phyloP scores from a whole-genome alignment of 2,329 filamentous ascomycete species.

The Fusarium xyrophilum region DNA sequence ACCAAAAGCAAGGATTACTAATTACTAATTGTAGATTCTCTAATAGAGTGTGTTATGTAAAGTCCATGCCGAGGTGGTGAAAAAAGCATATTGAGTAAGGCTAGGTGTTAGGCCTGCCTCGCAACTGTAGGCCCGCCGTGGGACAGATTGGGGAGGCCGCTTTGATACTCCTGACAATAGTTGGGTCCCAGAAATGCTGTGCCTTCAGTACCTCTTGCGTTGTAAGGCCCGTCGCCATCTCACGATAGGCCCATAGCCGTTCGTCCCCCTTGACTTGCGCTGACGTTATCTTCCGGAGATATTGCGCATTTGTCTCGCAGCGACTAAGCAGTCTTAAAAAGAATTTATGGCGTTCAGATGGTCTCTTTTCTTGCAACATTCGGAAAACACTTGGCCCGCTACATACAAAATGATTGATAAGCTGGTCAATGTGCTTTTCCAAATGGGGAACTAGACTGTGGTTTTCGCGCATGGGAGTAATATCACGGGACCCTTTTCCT shows the following conservation, averaged over 20 bases:
- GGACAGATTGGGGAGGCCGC: neutral
- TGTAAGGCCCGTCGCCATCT: neutral
- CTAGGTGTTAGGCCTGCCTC: rapidly evolving
- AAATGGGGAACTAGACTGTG: rapidly evolving
- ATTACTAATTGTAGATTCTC: too few relatives aligned
- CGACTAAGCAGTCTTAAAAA: neutral
- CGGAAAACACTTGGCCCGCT: neutral
- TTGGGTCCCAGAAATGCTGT: neutral
- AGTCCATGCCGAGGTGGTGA: too few relatives aligned
- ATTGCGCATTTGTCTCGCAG: neutral
- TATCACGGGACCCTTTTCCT: neutral
- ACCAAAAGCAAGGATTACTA: neutral
- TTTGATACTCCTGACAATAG: neutral
- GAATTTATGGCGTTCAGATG: rapidly evolving
- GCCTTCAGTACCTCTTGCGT: neutral
- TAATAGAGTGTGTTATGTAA: neutral
- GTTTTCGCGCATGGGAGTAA: rapidly evolving
- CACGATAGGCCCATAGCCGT: neutral
- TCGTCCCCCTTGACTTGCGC: neutral
- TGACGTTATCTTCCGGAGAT: neutral
- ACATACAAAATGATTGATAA: neutral
- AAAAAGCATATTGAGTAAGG: too few relatives aligned
- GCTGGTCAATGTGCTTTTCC: neutral
- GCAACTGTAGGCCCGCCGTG: neutral
- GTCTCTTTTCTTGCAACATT: neutral